A percentile compares a stretch with the other conserved stretches of the same genome.
Evolutionary conservation across 805 yeast species (phyloP).

Genomic region (Nakazawaea molendinolei): DNA sequence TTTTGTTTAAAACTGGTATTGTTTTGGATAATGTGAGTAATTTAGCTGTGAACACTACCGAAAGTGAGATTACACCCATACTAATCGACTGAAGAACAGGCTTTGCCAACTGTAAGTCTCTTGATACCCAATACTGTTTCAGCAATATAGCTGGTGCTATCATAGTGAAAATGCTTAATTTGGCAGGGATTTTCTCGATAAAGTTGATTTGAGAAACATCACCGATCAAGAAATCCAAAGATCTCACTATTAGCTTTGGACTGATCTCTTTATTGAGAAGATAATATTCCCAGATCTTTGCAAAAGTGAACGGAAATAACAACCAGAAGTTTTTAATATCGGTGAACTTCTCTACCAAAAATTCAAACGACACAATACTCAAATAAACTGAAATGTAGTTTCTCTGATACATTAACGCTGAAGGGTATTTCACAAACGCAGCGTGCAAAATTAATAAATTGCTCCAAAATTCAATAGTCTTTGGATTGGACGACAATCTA

Average conservation of each 20-base stretch:
- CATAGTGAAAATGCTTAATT: not conserved
- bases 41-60: not conserved
- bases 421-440: conserved; percentile 7
- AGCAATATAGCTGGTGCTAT: not conserved
- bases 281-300: conserved; percentile 11
- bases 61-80: not conserved
- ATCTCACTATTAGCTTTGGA: conserved; percentile 1
- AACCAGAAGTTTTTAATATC: conserved; percentile 3
- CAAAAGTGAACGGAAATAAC: conserved; percentile 12
- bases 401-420: conserved; percentile 6
- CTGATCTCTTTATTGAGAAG: not conserved
- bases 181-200: not conserved
- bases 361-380: conserved; percentile 2
- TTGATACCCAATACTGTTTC: no score
- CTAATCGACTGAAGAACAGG: not conserved
- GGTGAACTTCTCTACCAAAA: conserved; percentile 1
- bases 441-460: conserved; percentile 3
- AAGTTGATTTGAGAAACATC: no score
- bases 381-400: conserved; percentile 10
- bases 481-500: no score
- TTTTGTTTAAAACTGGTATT: not conserved
- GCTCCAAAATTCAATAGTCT: no score
- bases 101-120: no score
- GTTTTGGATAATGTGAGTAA: not conserved
- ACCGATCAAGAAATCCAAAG: conserved; percentile 6